Conservation (phyloP, 2,329 filamentous ascomycete species). For the Sphaerulina populicola region DNA sequence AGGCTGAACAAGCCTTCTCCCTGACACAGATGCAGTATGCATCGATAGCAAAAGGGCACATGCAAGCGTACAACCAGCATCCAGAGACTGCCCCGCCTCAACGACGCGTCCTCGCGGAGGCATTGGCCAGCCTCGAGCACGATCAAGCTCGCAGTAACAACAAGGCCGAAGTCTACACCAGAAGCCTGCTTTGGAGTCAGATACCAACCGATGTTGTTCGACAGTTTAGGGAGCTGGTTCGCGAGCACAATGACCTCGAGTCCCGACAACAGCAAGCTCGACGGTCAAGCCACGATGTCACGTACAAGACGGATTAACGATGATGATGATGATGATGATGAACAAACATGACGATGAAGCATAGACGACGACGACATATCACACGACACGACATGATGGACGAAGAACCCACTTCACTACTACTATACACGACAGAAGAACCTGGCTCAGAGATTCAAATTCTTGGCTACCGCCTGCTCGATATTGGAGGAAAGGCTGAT, state of each 20-base stretch:
- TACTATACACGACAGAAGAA: conserved; percentile 16
- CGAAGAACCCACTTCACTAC: background rate
- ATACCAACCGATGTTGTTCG: conserved; percentile 85
- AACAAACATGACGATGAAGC: conserved; percentile 1
- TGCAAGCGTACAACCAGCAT: conserved; percentile 51
- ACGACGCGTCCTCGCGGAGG: conserved; percentile 68
- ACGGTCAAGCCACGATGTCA: conserved; percentile 14
- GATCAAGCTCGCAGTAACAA: conserved; percentile 36
- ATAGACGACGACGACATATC: conserved; percentile 13
- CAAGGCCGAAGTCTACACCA: conserved; percentile 82
- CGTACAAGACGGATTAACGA: conserved; percentile 17
- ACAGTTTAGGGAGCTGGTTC: conserved; percentile 86
- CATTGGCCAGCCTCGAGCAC: conserved; percentile 68
- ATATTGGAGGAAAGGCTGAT: background rate
- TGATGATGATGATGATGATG: conserved; percentile 9
- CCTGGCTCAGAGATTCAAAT: conserved; percentile 14
- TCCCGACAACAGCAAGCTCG: conserved; percentile 20
- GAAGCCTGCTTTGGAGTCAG: conserved; percentile 87
- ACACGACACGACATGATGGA: conserved; percentile 12
- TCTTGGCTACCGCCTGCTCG: conserved; percentile 3
- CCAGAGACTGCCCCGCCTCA: conserved; percentile 27
- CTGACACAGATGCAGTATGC: conserved; percentile 84
- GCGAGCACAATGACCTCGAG: conserved; percentile 44
- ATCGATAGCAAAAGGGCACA: conserved; percentile 61
- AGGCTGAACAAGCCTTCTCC: conserved; percentile 79